Evolutionary conservation across 177 flowering plant genomes (phyloP).

Genomic region (Vitis hybrid): DNA sequence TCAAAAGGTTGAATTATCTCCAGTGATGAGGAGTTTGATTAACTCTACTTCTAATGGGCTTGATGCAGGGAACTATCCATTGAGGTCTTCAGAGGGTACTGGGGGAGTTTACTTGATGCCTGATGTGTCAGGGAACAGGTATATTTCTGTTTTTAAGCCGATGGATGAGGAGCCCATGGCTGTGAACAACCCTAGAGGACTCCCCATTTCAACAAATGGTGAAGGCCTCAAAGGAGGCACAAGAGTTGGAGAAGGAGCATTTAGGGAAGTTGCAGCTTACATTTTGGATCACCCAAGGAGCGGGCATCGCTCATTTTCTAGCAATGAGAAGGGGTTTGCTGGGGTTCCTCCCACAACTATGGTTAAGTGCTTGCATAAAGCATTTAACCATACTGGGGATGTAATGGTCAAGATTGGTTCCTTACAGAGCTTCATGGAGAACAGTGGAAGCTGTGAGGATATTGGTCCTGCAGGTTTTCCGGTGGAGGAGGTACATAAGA

Average conservation of each 20-base stretch:
- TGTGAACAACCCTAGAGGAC: slow-evolving; percentile 48
- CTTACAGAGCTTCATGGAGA: slow-evolving; percentile 46
- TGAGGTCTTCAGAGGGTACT: slow-evolving; percentile 50
- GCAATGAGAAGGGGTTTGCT: slow-evolving; percentile 36
- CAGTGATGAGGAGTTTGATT: slow-evolving; percentile 32
- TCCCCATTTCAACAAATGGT: slow-evolving; percentile 38
- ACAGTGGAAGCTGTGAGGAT: slow-evolving; percentile 52
- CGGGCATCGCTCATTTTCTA: slow-evolving; percentile 27
- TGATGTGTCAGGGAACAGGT: slow-evolving; percentile 31
- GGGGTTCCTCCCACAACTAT: slow-evolving; percentile 46
- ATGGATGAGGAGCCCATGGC: slow-evolving; percentile 63
- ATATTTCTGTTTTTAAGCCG: slow-evolving; percentile 55
- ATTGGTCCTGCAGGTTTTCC: slow-evolving; percentile 46
- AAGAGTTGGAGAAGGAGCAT: slow-evolving; percentile 44
- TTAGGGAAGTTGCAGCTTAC: slow-evolving; percentile 49
- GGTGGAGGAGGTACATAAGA: slow-evolving; percentile 46
- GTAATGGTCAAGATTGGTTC: slow-evolving; percentile 37
- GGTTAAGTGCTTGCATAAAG: slow-evolving; percentile 35
- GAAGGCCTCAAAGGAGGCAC: slow-evolving; percentile 60
- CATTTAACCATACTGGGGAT: slow-evolving; percentile 37
- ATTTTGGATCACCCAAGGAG: slow-evolving; percentile 44
- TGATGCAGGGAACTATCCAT: slow-evolving; percentile 31
- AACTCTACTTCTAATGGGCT: slow-evolving; percentile 39
- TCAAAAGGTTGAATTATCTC: slow-evolving; percentile 33
- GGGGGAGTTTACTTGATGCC: slow-evolving; percentile 58